A percentile compares a stretch with the other conserved stretches of the same genome.
These are phyloP conservation scores for Phylloporus scabripes DNA, from an alignment of 768 basidiomycete species.

Conservation along the genomic window DNA sequence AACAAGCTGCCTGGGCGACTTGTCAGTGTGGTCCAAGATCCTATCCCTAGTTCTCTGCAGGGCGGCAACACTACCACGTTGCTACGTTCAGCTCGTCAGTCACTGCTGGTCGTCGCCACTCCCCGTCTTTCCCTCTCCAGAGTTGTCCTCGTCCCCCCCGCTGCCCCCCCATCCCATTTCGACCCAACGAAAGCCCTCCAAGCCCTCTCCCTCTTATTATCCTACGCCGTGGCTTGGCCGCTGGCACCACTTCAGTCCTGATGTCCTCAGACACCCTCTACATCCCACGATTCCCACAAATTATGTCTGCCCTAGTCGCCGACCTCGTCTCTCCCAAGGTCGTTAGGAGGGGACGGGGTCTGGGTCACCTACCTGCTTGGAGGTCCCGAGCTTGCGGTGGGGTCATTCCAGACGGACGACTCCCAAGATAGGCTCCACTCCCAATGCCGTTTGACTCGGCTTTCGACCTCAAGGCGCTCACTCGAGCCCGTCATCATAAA, in stretches of 20 bases:
- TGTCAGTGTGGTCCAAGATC: background rate
- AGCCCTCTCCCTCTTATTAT: too few species aligned
- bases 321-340: background rate
- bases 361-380: background rate
- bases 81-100: too few species aligned
- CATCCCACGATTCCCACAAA: background rate
- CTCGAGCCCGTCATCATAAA: too few species aligned
- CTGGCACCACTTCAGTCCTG: background rate
- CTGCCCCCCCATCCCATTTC: too few species aligned
- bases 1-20: background rate
- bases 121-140: too few species aligned
- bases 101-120: background rate
- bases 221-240: too few species aligned
- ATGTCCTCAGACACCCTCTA: background rate
- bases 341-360: background rate
- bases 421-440: background rate
- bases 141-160: too few species aligned
- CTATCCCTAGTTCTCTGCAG: background rate
- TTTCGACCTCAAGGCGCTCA: too few species aligned
- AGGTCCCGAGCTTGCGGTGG: background rate
- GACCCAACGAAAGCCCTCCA: too few species aligned
- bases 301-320: background rate
- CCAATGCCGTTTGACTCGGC: too few species aligned
- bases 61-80: background rate
- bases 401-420: background rate